Evolutionary conservation across 306 rosid species (phyloP), one percentile per base, ranked within the genome.

Genomic region (Carpinus fangiana): DNA sequence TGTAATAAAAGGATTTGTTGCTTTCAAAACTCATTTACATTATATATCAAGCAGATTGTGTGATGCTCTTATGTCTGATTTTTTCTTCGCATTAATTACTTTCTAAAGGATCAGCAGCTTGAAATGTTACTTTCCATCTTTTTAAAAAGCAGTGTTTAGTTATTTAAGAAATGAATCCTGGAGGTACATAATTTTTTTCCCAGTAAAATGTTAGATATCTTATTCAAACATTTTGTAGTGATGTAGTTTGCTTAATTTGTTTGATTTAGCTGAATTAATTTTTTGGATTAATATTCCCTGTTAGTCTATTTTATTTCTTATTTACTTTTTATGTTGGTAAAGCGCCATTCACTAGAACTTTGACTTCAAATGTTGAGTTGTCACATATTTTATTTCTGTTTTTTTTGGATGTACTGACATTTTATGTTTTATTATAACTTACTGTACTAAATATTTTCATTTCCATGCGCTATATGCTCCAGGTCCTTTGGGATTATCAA

Each of bases 401-500:
- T 76, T 67, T 14, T 1, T 6, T 13, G n/a, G 45, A 13, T 28
- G 5, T 57, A 57, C 16, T 57, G 26, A 53, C 28, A 12, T 34
- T 57, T 23, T 43, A 41, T 43, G 41, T 67, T 18, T 45, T 4
- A 28, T 45, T 21, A 1, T 59, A 23, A 17, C 38, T 14, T 11
- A 14, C 34, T n/a, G 3, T 65, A 9, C 66, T 83, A 18, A 20
- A 51, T 72, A 45, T 62, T 47, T 65, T 65, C 12, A 13, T 80
- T 54, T 81, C 31, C 47, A 23, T 71, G 72, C 26, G 50, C 64
- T 38, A 71, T 54, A 84, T 80, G 60, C 60, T 81, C 16, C 89
- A 92, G 97, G 86, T 79, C 86, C 69, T 94, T 89, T 73, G 98
- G 97, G 74, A 69, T 89, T 64, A 85, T 94, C 77, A 88, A 84